Evolutionary conservation across 2,329 filamentous ascomycete species (phyloP).

Genomic region (Incumbomyces lentus): DNA sequence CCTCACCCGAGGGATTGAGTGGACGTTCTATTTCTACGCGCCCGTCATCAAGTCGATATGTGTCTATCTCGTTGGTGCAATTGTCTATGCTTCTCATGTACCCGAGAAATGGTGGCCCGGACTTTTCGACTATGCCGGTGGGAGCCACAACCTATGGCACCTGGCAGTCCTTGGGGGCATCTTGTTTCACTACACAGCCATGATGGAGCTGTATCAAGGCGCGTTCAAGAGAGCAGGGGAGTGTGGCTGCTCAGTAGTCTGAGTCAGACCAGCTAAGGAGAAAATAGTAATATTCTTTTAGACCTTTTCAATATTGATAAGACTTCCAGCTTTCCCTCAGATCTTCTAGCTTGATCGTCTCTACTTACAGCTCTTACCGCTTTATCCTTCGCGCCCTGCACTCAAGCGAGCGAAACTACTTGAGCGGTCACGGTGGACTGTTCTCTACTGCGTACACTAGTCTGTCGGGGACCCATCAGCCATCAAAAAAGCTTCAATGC

Average conservation of each 20-base stretch:
- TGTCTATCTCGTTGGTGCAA: constrained; percentile 76
- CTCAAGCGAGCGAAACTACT: no score
- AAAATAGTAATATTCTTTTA: no score
- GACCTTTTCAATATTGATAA: no score
- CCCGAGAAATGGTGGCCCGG: constrained; percentile 90
- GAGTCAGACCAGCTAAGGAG: no score
- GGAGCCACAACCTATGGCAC: constrained; percentile 97
- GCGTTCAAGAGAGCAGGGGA: constrained; percentile 59
- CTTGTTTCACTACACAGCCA: constrained; percentile 90
- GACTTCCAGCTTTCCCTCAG: no score
- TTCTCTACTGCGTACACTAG: no score
- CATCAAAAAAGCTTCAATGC: no score
- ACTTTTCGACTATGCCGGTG: constrained; percentile 88
- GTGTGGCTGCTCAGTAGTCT: constrained; percentile 16
- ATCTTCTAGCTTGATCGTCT: no score
- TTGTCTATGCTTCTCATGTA: constrained; percentile 81
- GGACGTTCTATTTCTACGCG: constrained; percentile 82
- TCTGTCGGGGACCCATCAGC: no score
- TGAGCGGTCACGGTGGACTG: no score
- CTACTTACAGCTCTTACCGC: no score
- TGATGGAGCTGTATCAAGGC: constrained; percentile 84
- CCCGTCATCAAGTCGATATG: constrained; percentile 73
- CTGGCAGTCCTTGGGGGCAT: constrained; percentile 89
- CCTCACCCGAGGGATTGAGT: constrained; percentile 63
- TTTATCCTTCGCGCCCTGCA: no score